Evolutionary conservation across 2,329 filamentous ascomycete genomes (phyloP).

Genomic region (Beauveria medogensis): DNA sequence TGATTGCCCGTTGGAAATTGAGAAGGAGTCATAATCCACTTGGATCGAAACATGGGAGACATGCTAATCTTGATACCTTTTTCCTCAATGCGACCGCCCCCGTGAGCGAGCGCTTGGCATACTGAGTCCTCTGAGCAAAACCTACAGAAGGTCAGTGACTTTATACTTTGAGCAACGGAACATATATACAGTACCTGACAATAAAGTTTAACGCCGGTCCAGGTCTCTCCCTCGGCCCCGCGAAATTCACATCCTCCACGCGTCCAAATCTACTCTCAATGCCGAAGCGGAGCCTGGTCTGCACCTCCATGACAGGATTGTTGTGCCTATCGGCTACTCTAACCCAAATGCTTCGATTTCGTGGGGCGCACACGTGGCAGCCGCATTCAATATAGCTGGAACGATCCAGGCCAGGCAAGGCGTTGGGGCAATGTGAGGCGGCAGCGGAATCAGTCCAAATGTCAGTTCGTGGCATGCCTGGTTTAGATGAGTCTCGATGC

Average conservation of each 20-base stretch:
- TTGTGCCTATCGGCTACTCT: slow-evolving; percentile 15
- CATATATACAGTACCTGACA: slow-evolving; percentile 19
- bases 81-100: slow-evolving; percentile 18
- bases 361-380: slow-evolving; percentile 21
- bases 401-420: neutral
- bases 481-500: neutral
- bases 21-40: slow-evolving; percentile 20
- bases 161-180: neutral
- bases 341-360: slow-evolving; percentile 26
- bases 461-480: neutral
- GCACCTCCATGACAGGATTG: slow-evolving; percentile 18
- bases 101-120: slow-evolving; percentile 17
- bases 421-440: neutral
- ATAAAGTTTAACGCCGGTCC: slow-evolving; percentile 15
- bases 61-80: slow-evolving; percentile 20
- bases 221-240: neutral
- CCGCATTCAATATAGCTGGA: slow-evolving; percentile 21
- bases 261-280: slow-evolving; percentile 21
- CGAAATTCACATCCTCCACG: slow-evolving; percentile 22
- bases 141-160: neutral
- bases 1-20: slow-evolving; percentile 3
- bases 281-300: slow-evolving; percentile 23
- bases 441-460: neutral
- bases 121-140: slow-evolving; percentile 17
- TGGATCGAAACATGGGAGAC: slow-evolving; percentile 22